Evolutionary conservation across 345 rosid genomes (phyloP).

Genomic region (Bretschneidera sinensis): DNA sequence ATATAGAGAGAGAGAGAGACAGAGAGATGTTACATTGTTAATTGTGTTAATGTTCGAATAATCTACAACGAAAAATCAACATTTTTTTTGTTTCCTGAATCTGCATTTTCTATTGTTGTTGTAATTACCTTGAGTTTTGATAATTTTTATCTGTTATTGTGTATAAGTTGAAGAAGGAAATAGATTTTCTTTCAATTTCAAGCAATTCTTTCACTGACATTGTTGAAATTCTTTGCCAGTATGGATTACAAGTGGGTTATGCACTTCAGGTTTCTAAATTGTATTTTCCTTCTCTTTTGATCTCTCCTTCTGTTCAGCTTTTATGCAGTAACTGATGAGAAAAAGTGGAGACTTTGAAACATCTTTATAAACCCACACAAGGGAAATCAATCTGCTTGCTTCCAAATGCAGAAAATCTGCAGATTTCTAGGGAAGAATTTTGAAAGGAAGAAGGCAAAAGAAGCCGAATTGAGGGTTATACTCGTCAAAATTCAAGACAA

Average conservation of each 20-base stretch:
- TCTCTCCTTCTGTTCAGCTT: background rate
- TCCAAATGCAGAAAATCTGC: no score
- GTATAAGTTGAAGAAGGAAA: background rate
- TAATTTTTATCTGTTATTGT: background rate
- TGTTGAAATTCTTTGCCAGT: background rate
- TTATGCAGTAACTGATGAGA: background rate
- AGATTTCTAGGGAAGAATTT: conserved; percentile 3
- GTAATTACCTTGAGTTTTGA: background rate
- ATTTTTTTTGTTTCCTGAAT: background rate
- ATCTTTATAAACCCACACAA: background rate
- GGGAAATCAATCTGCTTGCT: background rate
- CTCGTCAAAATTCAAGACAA: background rate
- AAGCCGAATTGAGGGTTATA: background rate
- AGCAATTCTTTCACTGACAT: no score
- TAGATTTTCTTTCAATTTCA: no score
- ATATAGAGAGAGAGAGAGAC: background rate
- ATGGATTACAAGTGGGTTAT: background rate
- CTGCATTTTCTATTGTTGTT: background rate
- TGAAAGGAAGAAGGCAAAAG: background rate
- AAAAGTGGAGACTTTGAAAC: background rate
- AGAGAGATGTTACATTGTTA: conserved; percentile 6
- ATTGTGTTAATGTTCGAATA: conserved; percentile 21
- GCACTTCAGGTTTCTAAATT: background rate
- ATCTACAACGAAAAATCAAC: conserved; percentile 1
- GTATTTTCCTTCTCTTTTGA: background rate